Percentiles rank a stretch among this genome's conserved stretches.
Conservation (phyloP, 805 yeast genomes). For the Candida germanica region DNA sequence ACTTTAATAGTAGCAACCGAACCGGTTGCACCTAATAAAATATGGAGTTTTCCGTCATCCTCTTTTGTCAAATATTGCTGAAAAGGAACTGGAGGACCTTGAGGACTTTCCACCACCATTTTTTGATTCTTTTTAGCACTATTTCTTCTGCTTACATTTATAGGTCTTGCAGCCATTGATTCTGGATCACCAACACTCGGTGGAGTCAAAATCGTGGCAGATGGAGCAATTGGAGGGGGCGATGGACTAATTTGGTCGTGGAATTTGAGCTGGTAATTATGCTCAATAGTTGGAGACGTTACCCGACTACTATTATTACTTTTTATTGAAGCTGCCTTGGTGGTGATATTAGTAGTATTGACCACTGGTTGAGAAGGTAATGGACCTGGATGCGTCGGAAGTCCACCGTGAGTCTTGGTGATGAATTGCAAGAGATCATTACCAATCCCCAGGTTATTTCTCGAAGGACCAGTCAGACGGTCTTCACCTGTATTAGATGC, state of each 20-base stretch:
- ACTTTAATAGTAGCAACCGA: conserved; percentile 95
- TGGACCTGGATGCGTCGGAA: conserved; percentile 3
- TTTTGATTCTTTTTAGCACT: conserved; percentile 38
- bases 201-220: too few species aligned
- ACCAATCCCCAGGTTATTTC: conserved; percentile 12
- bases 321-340: conserved; percentile 1
- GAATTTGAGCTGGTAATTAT: conserved; percentile 1
- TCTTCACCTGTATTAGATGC: background rate
- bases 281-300: conserved; percentile 9
- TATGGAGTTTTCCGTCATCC: conserved; percentile 85
- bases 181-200: background rate
- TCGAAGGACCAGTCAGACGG: conserved; percentile 2
- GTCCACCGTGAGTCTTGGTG: conserved; percentile 8
- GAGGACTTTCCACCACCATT: conserved; percentile 53
- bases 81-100: conserved; percentile 70
- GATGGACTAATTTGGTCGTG: conserved; percentile 13
- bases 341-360: conserved; percentile 2
- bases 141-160: conserved; percentile 15
- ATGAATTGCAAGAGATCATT: conserved; percentile 12
- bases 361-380: conserved; percentile 8
- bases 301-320: conserved; percentile 11
- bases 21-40: conserved; percentile 90
- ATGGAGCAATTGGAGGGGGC: conserved; percentile 17
- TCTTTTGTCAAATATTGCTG: conserved; percentile 66
- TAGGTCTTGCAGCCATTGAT: conserved; percentile 11